A percentile compares a stretch with the other conserved stretches of the same genome.
These are phyloP conservation scores for Pueraria montana DNA, from an alignment of 306 rosid genomes.

Conservation along the genomic window DNA sequence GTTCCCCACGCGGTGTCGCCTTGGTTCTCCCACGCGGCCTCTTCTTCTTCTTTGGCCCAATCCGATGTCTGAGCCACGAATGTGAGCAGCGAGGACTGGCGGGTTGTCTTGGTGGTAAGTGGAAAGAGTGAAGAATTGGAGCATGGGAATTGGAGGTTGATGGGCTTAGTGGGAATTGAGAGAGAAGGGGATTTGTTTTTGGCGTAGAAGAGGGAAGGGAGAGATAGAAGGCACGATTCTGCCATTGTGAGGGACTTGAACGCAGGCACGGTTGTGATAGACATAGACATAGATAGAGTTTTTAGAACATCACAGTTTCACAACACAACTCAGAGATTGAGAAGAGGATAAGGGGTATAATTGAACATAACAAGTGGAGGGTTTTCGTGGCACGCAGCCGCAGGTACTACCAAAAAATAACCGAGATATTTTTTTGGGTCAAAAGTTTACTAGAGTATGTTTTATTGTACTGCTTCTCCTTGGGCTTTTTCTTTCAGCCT, in stretches of 20 bases:
- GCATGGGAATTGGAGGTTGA: slow-evolving; percentile 57
- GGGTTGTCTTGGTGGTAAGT: slow-evolving; percentile 48
- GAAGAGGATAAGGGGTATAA: slow-evolving; percentile 16
- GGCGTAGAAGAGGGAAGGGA: slow-evolving; percentile 60
- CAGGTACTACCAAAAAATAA: not conserved
- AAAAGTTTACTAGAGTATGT: too few species aligned
- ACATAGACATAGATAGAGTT: slow-evolving; percentile 50
- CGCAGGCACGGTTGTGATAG: slow-evolving; percentile 55
- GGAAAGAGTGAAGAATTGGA: slow-evolving; percentile 53
- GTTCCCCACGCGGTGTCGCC: slow-evolving; percentile 57
- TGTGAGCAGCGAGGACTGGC: slow-evolving; percentile 57
- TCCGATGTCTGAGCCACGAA: slow-evolving; percentile 81
- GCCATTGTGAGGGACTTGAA: slow-evolving; percentile 68
- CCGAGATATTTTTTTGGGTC: not conserved
- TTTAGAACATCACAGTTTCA: slow-evolving; percentile 24
- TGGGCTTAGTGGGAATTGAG: slow-evolving; percentile 57
- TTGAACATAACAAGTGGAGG: not conserved
- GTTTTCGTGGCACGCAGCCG: not conserved
- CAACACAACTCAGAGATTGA: not conserved
- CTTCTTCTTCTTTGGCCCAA: slow-evolving; percentile 77
- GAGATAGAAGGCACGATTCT: slow-evolving; percentile 65
- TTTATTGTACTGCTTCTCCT: too few species aligned
- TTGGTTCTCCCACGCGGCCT: slow-evolving; percentile 56
- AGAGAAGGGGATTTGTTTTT: slow-evolving; percentile 57
- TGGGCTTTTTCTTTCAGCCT: too few species aligned